phyloP scores from a whole-genome alignment of 202 grass and related monocot genomes.

The Dendrocalamus latiflorus region DNA sequence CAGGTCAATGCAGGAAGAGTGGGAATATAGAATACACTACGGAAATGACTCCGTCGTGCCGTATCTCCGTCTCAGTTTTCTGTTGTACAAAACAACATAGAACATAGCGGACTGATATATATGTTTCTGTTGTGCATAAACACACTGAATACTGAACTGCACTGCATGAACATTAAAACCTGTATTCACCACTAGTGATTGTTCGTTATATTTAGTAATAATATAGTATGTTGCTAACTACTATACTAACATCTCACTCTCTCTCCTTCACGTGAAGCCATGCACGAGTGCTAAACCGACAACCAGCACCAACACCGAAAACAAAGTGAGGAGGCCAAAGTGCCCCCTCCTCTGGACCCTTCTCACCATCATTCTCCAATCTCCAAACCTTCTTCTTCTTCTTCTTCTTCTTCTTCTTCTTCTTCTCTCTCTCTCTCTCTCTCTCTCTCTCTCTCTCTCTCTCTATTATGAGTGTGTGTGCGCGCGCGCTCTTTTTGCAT shows the following conservation, averaged over 20 bases:
- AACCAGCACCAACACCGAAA: conserved; percentile 43
- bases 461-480: too few species aligned
- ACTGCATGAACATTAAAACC: background rate
- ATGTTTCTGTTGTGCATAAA: background rate
- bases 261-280: conserved; percentile 61
- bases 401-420: too few species aligned
- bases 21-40: background rate
- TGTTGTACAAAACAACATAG: background rate
- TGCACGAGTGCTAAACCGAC: conserved; percentile 50
- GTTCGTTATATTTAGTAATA: background rate
- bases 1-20: conserved; percentile 1
- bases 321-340: conserved; percentile 37
- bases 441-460: too few species aligned
- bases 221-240: background rate
- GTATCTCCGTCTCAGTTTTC: background rate
- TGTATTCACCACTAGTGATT: background rate
- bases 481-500: too few species aligned
- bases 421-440: too few species aligned
- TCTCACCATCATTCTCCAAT: too few species aligned
- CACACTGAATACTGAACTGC: background rate
- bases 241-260: background rate
- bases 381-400: too few species aligned
- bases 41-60: background rate
- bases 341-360: conserved; percentile 3
- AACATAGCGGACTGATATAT: background rate